Percentiles rank a stretch among this genome's conserved stretches.
phyloP scores from a whole-genome alignment of 306 rosid species.

The Lathyrus oleraceus region DNA sequence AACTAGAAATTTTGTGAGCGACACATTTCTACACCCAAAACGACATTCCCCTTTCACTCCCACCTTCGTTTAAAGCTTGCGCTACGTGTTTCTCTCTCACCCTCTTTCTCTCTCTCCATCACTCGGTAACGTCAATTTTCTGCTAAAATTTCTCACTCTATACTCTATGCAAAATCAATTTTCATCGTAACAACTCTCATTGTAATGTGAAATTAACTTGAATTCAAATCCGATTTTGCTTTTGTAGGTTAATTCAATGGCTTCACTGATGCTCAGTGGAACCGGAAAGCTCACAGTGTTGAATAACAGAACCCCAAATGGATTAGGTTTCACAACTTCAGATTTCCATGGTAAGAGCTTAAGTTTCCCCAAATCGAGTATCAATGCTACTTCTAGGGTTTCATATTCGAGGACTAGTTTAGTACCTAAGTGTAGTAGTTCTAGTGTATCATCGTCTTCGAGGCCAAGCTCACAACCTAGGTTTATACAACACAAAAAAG shows the following conservation, averaged over 20 bases:
- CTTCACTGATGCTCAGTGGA: conserved; percentile 69
- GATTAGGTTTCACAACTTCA: conserved; percentile 50
- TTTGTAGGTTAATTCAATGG: conserved; percentile 53
- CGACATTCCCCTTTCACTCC: no score
- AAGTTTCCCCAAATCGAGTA: conserved; percentile 43
- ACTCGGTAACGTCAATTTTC: not conserved
- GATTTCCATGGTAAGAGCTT: conserved; percentile 44
- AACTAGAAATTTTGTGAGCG: not conserved
- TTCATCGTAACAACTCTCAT: not conserved
- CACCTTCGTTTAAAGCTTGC: conserved; percentile 4
- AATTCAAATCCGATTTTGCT: not conserved
- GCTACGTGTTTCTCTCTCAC: conserved; percentile 5
- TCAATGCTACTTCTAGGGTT: conserved; percentile 39
- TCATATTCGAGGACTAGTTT: conserved; percentile 34
- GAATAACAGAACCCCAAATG: conserved; percentile 48
- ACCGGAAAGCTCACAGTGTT: conserved; percentile 58
- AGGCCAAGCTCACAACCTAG: conserved; percentile 86
- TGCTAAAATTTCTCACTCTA: not conserved
- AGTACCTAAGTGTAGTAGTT: conserved; percentile 50
- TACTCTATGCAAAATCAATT: not conserved
- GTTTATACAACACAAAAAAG: conserved; percentile 91
- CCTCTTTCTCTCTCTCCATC: not conserved
- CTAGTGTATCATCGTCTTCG: conserved; percentile 53
- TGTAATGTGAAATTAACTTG: conserved; percentile 1
- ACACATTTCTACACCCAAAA: not conserved